Base-by-base conservation (phyloP, 371 early-diverging fungal genomes). In the Mucor saturninus region DNA sequence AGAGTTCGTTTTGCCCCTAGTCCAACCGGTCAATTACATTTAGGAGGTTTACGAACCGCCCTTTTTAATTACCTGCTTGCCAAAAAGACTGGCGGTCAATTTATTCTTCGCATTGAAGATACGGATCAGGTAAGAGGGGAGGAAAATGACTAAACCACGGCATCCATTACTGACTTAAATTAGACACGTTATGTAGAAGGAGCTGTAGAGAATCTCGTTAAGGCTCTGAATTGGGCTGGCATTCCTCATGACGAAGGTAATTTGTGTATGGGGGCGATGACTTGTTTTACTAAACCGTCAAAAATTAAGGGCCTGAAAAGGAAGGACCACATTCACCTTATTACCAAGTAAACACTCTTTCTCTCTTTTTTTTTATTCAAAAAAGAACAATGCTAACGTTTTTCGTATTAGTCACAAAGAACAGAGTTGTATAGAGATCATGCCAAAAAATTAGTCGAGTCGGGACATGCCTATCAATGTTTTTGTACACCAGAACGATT, bases 1-100 rank as follows among this genome's bases (percentile, higher is more conserved):
- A 79, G 95, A 21, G 94, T 95, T 30, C 86, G 98, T 21, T 98
- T 98, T 74, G 98, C 98, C 3, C 98, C 98, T 5, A 93, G 94
- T 58, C 98, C 98, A 4, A 96, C 98, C 1, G 98, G 98, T 6
- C 80, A 88, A 62, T 83, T 98, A 46, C 98, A 98, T 69, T 85
- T 98, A 21, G 98, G 98, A 38, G 96, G 97, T 14, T 83, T 98
- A 56, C 84, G 98, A 50, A 96, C 97, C 0, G 95, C 95, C 5
- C 85, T 98, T 53, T 96, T 89, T 78, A 96, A 96, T 76, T 94
- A 92, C 62, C 77, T 97, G 39, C 73, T 95, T 28, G 91, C 98
- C 3, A 83, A 85, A 38, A 82, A 90, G 58, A 76, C 81, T 0
- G 86, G 88, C 9, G 96, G 95, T 4, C 72, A 74, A 35, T 93